Evolutionary conservation across 2,329 filamentous ascomycete species (phyloP).

Genomic region (Fusarium coffeatum): DNA sequence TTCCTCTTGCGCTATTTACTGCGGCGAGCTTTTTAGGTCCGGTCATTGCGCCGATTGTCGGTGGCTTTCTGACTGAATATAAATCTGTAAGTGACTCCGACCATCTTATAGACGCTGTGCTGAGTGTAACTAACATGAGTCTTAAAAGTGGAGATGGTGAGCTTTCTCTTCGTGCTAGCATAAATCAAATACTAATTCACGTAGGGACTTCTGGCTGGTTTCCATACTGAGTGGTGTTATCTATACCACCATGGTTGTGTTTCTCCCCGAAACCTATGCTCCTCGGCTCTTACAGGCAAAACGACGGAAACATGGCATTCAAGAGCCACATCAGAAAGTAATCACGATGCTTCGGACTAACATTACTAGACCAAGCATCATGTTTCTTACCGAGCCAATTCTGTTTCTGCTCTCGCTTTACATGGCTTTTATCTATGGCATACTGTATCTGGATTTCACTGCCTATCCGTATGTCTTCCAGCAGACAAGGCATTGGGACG

Average conservation of each 20-base stretch:
- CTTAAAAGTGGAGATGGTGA: not conserved
- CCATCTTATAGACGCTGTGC: not conserved
- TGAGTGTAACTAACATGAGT: not conserved
- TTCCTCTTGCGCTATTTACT: not conserved
- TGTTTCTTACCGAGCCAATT: not conserved
- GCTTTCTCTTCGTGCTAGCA: too few relatives aligned
- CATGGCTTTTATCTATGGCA: not conserved
- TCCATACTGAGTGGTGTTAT: not conserved
- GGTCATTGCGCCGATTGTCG: not conserved
- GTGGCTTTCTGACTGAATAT: accelerated
- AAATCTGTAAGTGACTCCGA: not conserved
- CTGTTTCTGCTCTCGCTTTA: not conserved
- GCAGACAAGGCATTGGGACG: not conserved
- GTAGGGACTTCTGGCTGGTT: not conserved
- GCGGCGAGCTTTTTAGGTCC: not conserved
- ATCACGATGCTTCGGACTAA: accelerated
- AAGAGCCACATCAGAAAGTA: not conserved
- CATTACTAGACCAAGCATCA: not conserved
- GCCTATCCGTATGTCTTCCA: not conserved
- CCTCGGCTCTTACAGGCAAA: not conserved
- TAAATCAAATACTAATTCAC: not conserved
- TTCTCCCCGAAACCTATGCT: not conserved
- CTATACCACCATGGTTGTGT: accelerated
- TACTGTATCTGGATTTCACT: not conserved
- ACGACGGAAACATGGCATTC: not conserved